Conservation (phyloP, 345 rosid species). For the Eucalyptus shirleyi region DNA sequence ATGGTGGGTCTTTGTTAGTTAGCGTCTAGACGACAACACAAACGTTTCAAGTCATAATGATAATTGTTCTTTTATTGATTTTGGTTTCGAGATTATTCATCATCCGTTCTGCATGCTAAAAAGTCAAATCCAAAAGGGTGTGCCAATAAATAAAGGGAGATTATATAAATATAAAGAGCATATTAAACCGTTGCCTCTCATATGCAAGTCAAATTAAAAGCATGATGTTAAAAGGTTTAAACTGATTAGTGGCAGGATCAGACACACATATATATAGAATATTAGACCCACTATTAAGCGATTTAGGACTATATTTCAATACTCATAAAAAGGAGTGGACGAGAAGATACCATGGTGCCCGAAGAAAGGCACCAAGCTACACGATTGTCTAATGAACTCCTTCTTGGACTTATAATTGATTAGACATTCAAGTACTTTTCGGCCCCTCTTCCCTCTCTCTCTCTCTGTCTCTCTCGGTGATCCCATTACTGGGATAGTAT, state of each 20-base stretch:
- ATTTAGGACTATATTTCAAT: not conserved
- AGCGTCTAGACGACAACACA: not conserved
- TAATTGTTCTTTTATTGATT: not conserved
- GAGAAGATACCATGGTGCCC: not conserved
- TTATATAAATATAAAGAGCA: not conserved
- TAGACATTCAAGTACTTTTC: not conserved
- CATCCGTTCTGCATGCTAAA: not conserved
- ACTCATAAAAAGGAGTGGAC: not conserved
- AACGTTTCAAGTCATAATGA: not conserved
- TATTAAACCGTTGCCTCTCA: not conserved
- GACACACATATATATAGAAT: too few relatives aligned
- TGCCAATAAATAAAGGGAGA: not conserved
- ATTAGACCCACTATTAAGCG: too few relatives aligned
- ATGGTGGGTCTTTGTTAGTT: not conserved
- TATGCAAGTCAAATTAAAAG: not conserved
- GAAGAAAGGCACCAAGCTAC: not conserved
- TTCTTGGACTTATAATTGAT: not conserved
- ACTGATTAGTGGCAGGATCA: accelerated
- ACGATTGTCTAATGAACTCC: not conserved
- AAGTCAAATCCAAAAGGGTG: not conserved
- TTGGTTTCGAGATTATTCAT: not conserved
- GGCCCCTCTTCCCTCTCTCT: not conserved
- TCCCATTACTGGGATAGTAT: not conserved
- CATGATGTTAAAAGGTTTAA: not conserved
- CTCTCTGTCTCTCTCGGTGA: not conserved